phyloP scores from a whole-genome alignment of 2,329 filamentous ascomycete genomes.

The Aspergillus arachidicola region DNA sequence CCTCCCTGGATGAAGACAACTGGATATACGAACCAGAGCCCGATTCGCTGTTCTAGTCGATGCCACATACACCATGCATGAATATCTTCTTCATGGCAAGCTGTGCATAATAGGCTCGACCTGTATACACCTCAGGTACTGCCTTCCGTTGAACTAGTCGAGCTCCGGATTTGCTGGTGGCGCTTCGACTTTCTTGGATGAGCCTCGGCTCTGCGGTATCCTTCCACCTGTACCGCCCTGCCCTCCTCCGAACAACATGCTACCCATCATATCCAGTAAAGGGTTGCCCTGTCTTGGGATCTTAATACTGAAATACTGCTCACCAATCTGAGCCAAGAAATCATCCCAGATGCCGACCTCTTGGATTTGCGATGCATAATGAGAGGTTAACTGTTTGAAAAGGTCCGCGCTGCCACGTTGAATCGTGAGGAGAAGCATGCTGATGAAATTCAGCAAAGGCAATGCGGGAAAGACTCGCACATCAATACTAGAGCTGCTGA shows the following conservation, averaged over 20 bases:
- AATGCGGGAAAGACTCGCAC: conserved; percentile 83
- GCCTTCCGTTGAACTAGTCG: conserved; percentile 35
- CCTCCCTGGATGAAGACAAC: conserved; percentile 75
- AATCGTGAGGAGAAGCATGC: conserved; percentile 77
- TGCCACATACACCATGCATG: conserved; percentile 12
- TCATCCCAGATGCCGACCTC: conserved; percentile 80
- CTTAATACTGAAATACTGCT: conserved; percentile 95
- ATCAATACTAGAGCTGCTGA: conserved; percentile 73
- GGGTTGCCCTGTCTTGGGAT: conserved; percentile 89
- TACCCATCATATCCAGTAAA: conserved; percentile 97
- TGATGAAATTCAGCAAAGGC: conserved; percentile 94
- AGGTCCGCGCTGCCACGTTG: conserved; percentile 77
- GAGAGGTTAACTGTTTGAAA: conserved; percentile 77
- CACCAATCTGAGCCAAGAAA: conserved; percentile 80
- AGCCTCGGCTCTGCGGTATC: conserved; percentile 30
- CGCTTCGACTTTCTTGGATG: conserved; percentile 52
- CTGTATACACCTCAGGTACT: neutral
- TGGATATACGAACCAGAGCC: conserved; percentile 87
- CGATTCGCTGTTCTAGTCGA: conserved; percentile 36
- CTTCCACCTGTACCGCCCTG: conserved; percentile 47
- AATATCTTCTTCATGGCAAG: conserved; percentile 5
- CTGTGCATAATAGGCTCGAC: neutral
- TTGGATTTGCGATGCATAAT: conserved; percentile 77
- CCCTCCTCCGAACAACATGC: conserved; percentile 79
- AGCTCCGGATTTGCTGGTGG: conserved; percentile 49